Evolutionary conservation across 768 basidiomycete genomes (phyloP).

Genomic region (Coprinopsis cinerea): DNA sequence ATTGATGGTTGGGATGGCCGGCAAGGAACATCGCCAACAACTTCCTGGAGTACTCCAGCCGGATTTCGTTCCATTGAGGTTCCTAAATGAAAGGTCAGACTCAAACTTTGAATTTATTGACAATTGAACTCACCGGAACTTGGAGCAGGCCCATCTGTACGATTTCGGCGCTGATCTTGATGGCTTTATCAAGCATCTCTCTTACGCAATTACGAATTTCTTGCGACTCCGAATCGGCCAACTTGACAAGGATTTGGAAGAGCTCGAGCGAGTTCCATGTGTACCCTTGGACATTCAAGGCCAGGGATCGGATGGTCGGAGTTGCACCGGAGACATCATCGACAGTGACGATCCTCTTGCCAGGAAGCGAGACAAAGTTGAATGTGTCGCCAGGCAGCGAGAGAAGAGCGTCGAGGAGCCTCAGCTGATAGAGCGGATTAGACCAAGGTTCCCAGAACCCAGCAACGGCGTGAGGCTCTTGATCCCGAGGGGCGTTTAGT

Average conservation of each 20-base stretch:
- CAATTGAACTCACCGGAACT: constrained; percentile 60
- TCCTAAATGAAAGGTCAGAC: constrained; percentile 34
- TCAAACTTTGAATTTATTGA: neutral
- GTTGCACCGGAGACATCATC: constrained; percentile 83
- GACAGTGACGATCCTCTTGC: constrained; percentile 76
- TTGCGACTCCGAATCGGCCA: constrained; percentile 62
- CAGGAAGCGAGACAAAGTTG: constrained; percentile 86
- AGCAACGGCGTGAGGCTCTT: constrained; percentile 70
- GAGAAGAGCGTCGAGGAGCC: constrained; percentile 82
- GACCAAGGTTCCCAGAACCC: constrained; percentile 87
- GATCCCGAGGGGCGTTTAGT: constrained; percentile 71
- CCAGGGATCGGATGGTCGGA: constrained; percentile 88
- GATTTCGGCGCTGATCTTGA: constrained; percentile 89
- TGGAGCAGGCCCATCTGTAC: constrained; percentile 91
- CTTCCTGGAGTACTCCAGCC: constrained; percentile 80
- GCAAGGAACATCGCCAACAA: constrained; percentile 86
- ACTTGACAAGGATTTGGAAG: constrained; percentile 79
- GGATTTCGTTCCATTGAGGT: constrained; percentile 82
- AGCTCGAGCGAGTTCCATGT: constrained; percentile 95
- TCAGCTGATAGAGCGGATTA: constrained; percentile 80
- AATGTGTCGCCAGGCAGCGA: constrained; percentile 88
- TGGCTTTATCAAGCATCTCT: constrained; percentile 91
- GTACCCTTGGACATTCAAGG: constrained; percentile 84
- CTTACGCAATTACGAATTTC: constrained; percentile 75
- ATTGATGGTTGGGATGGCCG: constrained; percentile 90